Conservation (phyloP, 768 basidiomycete genomes). For the Termitomyces sp. region DNA sequence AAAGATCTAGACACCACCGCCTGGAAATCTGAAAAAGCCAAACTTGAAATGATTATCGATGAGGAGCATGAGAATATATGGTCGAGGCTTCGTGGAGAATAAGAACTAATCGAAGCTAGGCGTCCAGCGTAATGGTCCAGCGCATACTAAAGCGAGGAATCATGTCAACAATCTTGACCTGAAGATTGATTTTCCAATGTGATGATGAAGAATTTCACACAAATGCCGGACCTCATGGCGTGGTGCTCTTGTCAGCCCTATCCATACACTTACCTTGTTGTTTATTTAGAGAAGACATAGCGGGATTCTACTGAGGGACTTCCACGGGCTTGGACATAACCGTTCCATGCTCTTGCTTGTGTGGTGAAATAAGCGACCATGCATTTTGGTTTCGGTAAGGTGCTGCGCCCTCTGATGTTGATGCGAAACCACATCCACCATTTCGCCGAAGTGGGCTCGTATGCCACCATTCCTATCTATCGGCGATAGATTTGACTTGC, state of each 20-base stretch:
- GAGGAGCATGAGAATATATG: slow-evolving; percentile 2
- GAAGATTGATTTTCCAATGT: not conserved
- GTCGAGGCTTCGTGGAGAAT: not conserved
- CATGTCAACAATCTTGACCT: not conserved
- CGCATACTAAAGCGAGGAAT: not conserved
- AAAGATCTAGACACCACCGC: not conserved
- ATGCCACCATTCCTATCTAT: not conserved
- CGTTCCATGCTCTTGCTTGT: not conserved
- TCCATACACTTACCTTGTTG: not conserved
- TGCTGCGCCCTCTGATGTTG: not conserved
- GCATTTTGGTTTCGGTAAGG: not conserved
- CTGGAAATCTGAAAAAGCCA: not conserved
- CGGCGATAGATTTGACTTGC: not conserved
- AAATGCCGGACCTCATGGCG: not conserved
- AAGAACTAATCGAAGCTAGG: not conserved
- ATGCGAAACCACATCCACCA: not conserved
- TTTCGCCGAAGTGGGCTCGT: slow-evolving; percentile 1
- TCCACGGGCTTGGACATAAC: not conserved
- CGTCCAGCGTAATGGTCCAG: not conserved
- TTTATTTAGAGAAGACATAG: slow-evolving; percentile 2
- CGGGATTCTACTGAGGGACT: slow-evolving; percentile 2
- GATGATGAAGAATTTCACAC: not conserved
- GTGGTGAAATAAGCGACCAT: not conserved
- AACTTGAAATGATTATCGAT: slow-evolving; percentile 14
- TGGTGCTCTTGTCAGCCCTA: too few relatives aligned